Conservation (phyloP, 164 flowering plant genomes). For the Sextonia rubra region DNA sequence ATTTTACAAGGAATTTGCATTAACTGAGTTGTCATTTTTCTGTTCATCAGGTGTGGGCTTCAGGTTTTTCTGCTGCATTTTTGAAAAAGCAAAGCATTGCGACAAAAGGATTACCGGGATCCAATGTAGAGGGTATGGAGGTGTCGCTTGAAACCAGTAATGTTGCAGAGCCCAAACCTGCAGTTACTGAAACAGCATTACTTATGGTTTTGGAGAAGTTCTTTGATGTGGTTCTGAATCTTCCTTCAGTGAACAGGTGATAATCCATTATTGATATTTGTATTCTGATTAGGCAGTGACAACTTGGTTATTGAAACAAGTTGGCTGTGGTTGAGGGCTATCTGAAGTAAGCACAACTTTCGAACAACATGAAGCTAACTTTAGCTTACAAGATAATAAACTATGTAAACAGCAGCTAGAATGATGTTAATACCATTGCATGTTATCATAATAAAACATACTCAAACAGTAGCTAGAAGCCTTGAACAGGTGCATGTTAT, state of each 20-base stretch:
- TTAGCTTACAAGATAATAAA: too few species aligned
- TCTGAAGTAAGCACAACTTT: too few species aligned
- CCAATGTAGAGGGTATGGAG: conserved; percentile 23
- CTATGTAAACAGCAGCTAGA: too few species aligned
- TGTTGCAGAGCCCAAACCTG: conserved; percentile 52
- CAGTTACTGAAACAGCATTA: conserved; percentile 76
- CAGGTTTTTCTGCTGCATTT: conserved; percentile 97
- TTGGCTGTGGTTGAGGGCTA: too few species aligned
- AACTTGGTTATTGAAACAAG: too few species aligned
- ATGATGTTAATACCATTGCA: too few species aligned
- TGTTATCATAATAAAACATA: too few species aligned
- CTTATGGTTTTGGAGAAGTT: conserved; percentile 71
- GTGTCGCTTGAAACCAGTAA: conserved; percentile 18
- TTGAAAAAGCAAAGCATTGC: conserved; percentile 82
- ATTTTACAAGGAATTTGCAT: too few species aligned
- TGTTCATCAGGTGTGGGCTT: conserved; percentile 77
- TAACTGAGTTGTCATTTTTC: background rate
- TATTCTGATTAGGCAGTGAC: background rate
- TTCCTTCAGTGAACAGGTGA: conserved; percentile 83
- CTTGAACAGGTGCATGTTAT: too few species aligned
- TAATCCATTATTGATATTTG: background rate
- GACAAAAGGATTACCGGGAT: conserved; percentile 42
- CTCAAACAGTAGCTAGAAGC: too few species aligned
- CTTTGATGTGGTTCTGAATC: conserved; percentile 72
- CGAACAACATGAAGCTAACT: too few species aligned